A percentile compares a stretch with the other conserved stretches of the same genome.
Conservation (phyloP, 1,284 basidiomycete species). For the Marasmius oreades region DNA sequence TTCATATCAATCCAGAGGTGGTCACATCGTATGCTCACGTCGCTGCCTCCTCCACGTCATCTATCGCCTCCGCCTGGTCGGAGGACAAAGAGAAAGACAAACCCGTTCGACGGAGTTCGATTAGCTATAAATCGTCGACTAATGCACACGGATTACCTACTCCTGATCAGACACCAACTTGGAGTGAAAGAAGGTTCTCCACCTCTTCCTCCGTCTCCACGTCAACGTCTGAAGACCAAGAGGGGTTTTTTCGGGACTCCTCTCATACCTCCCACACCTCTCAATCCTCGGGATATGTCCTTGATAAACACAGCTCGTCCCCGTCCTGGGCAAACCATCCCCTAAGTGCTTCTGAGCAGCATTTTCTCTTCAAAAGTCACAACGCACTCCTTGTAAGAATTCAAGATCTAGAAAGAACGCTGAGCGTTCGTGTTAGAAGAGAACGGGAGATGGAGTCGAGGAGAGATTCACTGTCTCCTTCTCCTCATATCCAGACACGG, state of each 20-base stretch:
- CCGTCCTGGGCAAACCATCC: conserved; percentile 33
- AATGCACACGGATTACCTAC: background rate
- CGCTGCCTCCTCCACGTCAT: background rate
- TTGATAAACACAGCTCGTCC: background rate
- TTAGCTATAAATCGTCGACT: background rate
- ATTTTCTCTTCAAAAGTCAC: conserved; percentile 81
- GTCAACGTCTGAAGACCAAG: background rate
- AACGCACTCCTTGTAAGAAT: conserved; percentile 75
- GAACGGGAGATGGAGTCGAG: background rate
- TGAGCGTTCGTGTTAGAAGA: conserved; percentile 31
- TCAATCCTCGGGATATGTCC: background rate
- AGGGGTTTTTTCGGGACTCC: conserved; percentile 3
- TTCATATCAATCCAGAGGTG: background rate
- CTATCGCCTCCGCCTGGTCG: background rate
- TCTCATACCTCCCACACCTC: conserved; percentile 10
- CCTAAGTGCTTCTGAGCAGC: conserved; percentile 65
- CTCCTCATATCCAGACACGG: conserved; percentile 24
- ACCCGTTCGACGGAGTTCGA: background rate
- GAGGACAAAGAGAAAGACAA: background rate
- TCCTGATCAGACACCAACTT: background rate
- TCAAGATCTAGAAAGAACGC: conserved; percentile 69
- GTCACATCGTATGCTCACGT: background rate
- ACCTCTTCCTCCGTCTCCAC: background rate
- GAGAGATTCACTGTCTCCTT: conserved; percentile 5
- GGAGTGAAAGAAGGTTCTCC: background rate